Evolutionary conservation across 2,329 filamentous ascomycete genomes (phyloP).

Genomic region (Alternaria atra): DNA sequence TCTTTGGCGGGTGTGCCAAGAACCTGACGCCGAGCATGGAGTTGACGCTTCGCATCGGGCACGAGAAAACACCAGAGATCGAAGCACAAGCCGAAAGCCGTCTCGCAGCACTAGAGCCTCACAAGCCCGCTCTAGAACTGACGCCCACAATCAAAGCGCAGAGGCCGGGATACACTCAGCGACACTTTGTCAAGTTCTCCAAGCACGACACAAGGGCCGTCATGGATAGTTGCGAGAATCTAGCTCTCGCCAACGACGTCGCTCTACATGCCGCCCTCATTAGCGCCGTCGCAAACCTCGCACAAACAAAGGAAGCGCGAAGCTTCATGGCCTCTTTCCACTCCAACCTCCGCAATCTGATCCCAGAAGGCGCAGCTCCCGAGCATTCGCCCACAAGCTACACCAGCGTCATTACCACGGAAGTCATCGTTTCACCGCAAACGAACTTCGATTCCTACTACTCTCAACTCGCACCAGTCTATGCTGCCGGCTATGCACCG

Average conservation of each 20-base stretch:
- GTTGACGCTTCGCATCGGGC: constrained; percentile 25
- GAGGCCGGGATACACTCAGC: constrained; percentile 15
- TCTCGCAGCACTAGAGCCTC: constrained; percentile 27
- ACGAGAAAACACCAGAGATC: constrained; percentile 24
- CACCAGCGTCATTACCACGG: constrained; percentile 31
- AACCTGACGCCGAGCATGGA: constrained; percentile 38
- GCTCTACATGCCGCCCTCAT: constrained; percentile 31
- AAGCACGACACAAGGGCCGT: constrained; percentile 23
- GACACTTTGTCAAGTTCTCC: constrained; percentile 11
- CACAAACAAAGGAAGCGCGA: constrained; percentile 18
- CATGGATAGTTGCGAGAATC: constrained; percentile 17
- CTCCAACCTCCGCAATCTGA: constrained; percentile 33
- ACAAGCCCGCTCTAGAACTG: constrained; percentile 30
- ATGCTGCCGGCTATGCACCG: constrained; percentile 27
- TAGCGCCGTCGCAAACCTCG: constrained; percentile 23
- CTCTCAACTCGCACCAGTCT: constrained; percentile 29
- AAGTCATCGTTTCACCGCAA: constrained; percentile 29
- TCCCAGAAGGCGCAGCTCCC: constrained; percentile 26
- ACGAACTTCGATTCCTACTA: constrained; percentile 29
- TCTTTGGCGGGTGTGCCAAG: constrained; percentile 34
- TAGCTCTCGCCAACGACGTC: constrained; percentile 17
- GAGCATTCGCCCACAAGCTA: constrained; percentile 29
- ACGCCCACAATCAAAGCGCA: constrained; percentile 22
- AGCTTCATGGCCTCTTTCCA: constrained; percentile 39
- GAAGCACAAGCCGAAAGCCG: constrained; percentile 27